Evolutionary conservation across 148 eudicot species (phyloP).

Genomic region (Chenopodium formosanum): DNA sequence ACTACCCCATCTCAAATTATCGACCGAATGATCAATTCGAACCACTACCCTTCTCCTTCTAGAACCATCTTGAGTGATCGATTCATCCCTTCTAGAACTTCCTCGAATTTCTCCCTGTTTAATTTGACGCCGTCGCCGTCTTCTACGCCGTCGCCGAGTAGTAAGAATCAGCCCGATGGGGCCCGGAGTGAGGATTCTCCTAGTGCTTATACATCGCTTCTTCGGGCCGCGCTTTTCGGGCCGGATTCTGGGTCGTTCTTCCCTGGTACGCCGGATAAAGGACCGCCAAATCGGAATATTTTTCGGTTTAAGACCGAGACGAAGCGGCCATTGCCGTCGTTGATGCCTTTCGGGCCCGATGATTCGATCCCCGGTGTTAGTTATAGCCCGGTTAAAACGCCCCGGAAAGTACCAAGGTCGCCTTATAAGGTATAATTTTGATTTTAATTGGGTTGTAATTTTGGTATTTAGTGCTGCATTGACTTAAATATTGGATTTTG

Average conservation of each 20-base stretch:
- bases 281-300: slow-evolving; percentile 52
- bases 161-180: slow-evolving; percentile 31
- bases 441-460: not conserved
- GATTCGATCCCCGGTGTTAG: slow-evolving; percentile 63
- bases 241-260: slow-evolving; percentile 44
- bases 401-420: slow-evolving; percentile 70
- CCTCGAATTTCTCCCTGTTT: slow-evolving; percentile 74
- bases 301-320: slow-evolving; percentile 81
- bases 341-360: slow-evolving; percentile 65
- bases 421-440: slow-evolving; percentile 68
- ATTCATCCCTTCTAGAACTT: slow-evolving; percentile 73
- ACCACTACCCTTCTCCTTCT: slow-evolving; percentile 58
- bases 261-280: slow-evolving; percentile 61
- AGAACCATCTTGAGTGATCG: slow-evolving; percentile 73
- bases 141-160: slow-evolving; percentile 18
- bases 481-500: not conserved
- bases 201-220: slow-evolving; percentile 49
- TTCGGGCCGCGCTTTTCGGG: slow-evolving; percentile 72
- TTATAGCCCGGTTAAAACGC: slow-evolving; percentile 76
- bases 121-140: slow-evolving; percentile 33
- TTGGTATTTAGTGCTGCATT: not conserved
- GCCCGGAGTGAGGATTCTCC: slow-evolving; percentile 45
- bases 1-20: slow-evolving; percentile 36
- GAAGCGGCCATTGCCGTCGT: slow-evolving; percentile 50
- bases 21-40: slow-evolving; percentile 37